These are phyloP conservation scores for Exidia glandulosa DNA, from an alignment of 768 basidiomycete species.

Conservation along the genomic window DNA sequence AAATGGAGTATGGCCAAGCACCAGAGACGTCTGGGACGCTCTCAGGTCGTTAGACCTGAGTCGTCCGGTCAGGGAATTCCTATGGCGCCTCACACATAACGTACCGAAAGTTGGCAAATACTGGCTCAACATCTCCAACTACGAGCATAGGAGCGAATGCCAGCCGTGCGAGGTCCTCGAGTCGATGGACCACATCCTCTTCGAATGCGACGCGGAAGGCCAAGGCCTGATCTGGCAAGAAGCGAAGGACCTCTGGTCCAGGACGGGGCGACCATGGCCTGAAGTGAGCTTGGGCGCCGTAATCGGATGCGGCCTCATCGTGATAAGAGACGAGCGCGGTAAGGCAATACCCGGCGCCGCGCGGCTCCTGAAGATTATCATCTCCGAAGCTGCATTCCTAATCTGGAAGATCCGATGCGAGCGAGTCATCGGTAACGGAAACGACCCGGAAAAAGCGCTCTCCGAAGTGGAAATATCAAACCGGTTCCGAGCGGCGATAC, in stretches of 20 bases:
- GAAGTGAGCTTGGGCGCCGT: background rate
- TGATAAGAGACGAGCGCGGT: background rate
- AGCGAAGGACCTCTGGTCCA: background rate
- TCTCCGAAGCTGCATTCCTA: background rate
- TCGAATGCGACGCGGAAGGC: background rate
- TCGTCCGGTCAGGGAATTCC: no score
- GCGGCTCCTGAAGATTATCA: background rate
- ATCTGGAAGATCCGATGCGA: background rate
- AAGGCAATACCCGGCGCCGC: background rate
- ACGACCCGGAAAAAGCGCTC: background rate
- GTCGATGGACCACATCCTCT: background rate
- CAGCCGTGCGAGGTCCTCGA: background rate
- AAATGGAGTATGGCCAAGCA: no score
- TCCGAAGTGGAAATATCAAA: background rate
- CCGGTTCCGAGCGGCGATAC: background rate
- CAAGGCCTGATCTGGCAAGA: background rate
- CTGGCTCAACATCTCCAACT: background rate
- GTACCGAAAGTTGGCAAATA: background rate
- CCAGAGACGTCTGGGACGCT: no score
- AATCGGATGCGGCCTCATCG: background rate
- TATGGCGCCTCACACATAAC: background rate
- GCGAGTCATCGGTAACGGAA: background rate
- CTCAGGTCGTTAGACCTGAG: no score
- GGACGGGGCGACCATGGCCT: background rate
- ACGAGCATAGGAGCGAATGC: background rate